Evolutionary conservation across 352 stramenopile genomes (phyloP), one percentile per base, ranked within the genome.

Genomic region (Pythium periplocum): DNA sequence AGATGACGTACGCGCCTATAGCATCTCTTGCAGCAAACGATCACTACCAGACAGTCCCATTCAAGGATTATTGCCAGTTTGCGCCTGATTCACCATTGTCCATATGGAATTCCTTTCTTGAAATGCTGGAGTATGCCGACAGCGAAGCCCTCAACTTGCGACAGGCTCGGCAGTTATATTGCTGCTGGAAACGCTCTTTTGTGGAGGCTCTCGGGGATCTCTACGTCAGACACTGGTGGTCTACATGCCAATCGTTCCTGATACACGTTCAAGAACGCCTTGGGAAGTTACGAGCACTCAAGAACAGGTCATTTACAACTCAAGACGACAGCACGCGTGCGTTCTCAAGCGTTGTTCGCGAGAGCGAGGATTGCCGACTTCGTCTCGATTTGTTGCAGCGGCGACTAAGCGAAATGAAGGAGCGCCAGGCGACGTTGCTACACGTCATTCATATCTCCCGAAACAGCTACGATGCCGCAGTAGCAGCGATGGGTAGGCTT

Each of bases 141-240:
- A 33, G 45, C 34, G 54, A 62, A 48, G 36, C 39, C 1, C 42
- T 59, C 3, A 26, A 45, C 17, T 37, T 47, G 5, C 50, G 63
- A 1, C 48, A 57, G 11, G 17, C 53, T 0, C 47, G 58, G 4
- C 33, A 42, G 1, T 52, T 65, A 3, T 45, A 48, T 2, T 42
- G 34, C 6, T 47, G 61, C 11, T 69, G 68, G 55, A 71, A 70
- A 34, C 31, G 47, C 38, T 12, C 10, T n/a, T 78, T 78, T 9
- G 48, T 68, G 11, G 12, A 60, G 10, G 33, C 39, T 11, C 56
- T 74, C 1, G 12, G 66, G 1, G 37, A 49, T 8, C 11, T 34
- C 3, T 62, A 71, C 32, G 44, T 64, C 6, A 41, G 48, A 0
- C 45, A 48, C 0, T 64, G 57, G 31, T 65, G 48, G 43, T 12